These are phyloP conservation scores for Botrytis elliptica DNA, from an alignment of 2,329 filamentous ascomycete genomes.

Conservation along the genomic window DNA sequence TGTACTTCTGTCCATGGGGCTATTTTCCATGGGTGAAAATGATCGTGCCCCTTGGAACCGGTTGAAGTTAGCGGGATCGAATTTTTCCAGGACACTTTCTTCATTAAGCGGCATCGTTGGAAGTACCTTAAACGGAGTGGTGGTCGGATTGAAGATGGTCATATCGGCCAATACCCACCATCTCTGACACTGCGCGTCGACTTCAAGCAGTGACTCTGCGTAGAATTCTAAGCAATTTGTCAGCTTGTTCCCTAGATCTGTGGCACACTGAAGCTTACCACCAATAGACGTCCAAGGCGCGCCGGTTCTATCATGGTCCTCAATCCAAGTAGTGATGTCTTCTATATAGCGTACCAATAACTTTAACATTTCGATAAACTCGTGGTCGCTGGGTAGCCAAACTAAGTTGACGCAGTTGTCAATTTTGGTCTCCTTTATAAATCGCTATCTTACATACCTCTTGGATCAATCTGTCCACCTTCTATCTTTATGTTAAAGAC, in stretches of 20 bases:
- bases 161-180: constrained; percentile 13
- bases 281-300: not conserved
- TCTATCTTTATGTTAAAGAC: constrained; percentile 4
- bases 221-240: not conserved
- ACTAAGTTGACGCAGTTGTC: not conserved
- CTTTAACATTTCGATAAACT: constrained; percentile 10
- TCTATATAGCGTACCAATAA: constrained; percentile 2
- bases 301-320: not conserved
- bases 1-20: not conserved
- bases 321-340: constrained; percentile 4
- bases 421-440: not conserved
- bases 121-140: not conserved
- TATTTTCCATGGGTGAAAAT: not conserved
- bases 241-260: not conserved
- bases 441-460: not conserved
- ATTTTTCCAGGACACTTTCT: not conserved
- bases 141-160: not conserved
- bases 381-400: not conserved
- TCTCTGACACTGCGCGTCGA: constrained; percentile 8
- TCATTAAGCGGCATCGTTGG: not conserved
- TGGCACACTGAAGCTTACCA: not conserved
- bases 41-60: not conserved
- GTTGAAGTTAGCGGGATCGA: not conserved
- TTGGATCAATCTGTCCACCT: not conserved
- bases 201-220: not conserved